Conservation (phyloP, 257 asterid species). For the Agastache rugosa region DNA sequence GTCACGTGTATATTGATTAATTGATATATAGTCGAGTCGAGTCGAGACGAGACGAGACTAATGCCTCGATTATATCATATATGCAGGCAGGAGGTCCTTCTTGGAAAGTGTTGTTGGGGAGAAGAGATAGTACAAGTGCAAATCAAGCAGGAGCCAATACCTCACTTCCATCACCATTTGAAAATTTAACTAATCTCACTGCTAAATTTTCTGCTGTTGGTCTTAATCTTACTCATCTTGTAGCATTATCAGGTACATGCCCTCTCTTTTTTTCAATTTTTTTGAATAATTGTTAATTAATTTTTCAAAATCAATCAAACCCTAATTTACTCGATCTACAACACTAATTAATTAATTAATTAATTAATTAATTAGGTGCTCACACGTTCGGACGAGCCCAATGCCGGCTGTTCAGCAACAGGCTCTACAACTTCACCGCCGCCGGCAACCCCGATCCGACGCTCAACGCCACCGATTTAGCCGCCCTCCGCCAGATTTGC, state of each 20-base stretch:
- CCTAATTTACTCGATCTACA: not conserved
- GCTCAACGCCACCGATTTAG: slow-evolving; percentile 52
- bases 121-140: slow-evolving; percentile 68
- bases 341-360: no score
- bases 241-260: slow-evolving; percentile 64
- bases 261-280: no score
- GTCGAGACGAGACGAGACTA: not conserved
- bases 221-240: slow-evolving; percentile 53
- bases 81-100: slow-evolving; percentile 72
- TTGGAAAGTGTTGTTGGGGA: slow-evolving; percentile 66
- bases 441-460: slow-evolving; percentile 69
- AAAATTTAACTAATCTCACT: slow-evolving; percentile 53
- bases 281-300: no score
- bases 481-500: slow-evolving; percentile 53
- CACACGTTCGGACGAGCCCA: slow-evolving; percentile 76
- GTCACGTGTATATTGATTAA: not conserved
- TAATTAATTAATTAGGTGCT: slow-evolving; percentile 58
- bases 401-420: slow-evolving; percentile 46
- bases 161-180: slow-evolving; percentile 60
- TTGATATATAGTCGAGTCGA: no score
- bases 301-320: not conserved
- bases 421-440: slow-evolving; percentile 60
- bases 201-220: slow-evolving; percentile 64
- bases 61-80: not conserved
- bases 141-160: slow-evolving; percentile 64